Evolutionary conservation across 2,329 filamentous ascomycete genomes (phyloP).

Genomic region (Pestalotiopsis sp.): DNA sequence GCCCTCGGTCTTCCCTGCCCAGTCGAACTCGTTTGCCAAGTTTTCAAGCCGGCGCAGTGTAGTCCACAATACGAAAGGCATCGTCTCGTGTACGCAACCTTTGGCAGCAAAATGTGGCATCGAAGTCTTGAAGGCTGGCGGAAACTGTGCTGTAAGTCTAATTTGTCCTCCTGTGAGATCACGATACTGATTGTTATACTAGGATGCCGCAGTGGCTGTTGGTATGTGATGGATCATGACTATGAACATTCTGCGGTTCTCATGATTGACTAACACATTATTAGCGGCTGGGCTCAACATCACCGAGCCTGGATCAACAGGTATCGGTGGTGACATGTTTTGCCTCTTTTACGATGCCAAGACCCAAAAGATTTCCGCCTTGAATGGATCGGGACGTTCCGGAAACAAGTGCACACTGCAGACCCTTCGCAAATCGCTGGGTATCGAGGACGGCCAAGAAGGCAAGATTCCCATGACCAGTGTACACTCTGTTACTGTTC

Average conservation of each 20-base stretch:
- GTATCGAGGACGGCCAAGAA: slow-evolving; percentile 59
- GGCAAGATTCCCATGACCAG: slow-evolving; percentile 72
- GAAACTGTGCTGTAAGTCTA: slow-evolving; percentile 82
- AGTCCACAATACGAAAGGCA: slow-evolving; percentile 90
- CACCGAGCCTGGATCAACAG: slow-evolving; percentile 89
- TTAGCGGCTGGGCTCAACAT: slow-evolving; percentile 87
- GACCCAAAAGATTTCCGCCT: slow-evolving; percentile 77
- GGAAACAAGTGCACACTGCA: slow-evolving; percentile 71
- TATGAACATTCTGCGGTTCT: background rate
- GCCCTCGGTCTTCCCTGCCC: slow-evolving; percentile 47
- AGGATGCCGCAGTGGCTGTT: slow-evolving; percentile 93
- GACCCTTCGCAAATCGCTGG: slow-evolving; percentile 69
- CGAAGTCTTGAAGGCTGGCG: slow-evolving; percentile 80
- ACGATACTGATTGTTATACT: slow-evolving; percentile 13
- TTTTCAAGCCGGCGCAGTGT: slow-evolving; percentile 86
- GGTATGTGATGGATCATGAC: slow-evolving; percentile 50
- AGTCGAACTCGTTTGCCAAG: slow-evolving; percentile 55
- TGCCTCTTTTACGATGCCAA: slow-evolving; percentile 88
- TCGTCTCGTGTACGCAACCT: slow-evolving; percentile 88
- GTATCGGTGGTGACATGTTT: slow-evolving; percentile 97
- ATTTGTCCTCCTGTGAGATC: background rate
- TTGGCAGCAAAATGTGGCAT: slow-evolving; percentile 88
- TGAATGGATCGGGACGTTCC: slow-evolving; percentile 93
- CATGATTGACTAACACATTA: background rate
- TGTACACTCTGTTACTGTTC: slow-evolving; percentile 82